These are phyloP conservation scores for Candida morakotiae DNA, from an alignment of 805 yeast genomes.

Conservation along the genomic window DNA sequence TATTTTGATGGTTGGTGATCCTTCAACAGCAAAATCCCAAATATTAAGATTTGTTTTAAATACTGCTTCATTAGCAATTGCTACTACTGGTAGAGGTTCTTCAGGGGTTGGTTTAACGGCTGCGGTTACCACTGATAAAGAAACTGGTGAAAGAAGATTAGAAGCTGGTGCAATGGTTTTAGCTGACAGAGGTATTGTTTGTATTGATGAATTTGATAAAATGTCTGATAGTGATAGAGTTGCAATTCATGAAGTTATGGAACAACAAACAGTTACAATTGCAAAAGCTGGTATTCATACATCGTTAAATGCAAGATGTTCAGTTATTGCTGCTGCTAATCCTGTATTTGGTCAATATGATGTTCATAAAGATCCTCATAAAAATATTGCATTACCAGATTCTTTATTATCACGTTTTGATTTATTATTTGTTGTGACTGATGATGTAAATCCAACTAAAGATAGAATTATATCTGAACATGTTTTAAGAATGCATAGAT, in stretches of 20 bases:
- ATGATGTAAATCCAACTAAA: constrained; percentile 79
- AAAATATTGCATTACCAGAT: constrained; percentile 95
- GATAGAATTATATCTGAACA: constrained; percentile 92
- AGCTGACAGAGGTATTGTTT: constrained; percentile 95
- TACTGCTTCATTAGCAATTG: constrained; percentile 93
- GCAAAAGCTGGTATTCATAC: constrained; percentile 99
- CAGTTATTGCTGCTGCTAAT: constrained; percentile 96
- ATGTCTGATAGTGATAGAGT: constrained; percentile 97
- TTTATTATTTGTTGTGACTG: constrained; percentile 90
- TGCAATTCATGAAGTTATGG: constrained; percentile 99
- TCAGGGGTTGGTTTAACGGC: constrained; percentile 99
- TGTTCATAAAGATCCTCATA: constrained; percentile 92
- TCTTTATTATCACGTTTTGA: constrained; percentile 96
- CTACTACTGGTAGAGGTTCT: constrained; percentile 99
- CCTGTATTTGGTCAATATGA: constrained; percentile 97
- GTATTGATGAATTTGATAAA: constrained; percentile 98
- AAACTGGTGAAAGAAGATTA: constrained; percentile 92
- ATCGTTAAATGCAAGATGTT: constrained; percentile 91
- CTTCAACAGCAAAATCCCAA: constrained; percentile 97
- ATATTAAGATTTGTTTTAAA: constrained; percentile 89
- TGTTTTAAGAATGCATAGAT: constrained; percentile 90
- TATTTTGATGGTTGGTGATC: constrained; percentile 96
- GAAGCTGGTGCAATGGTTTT: constrained; percentile 99
- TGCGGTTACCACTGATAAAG: constrained; percentile 93
- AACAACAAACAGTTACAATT: constrained; percentile 96